Conservation (phyloP, 163 green algal genomes). For the Scenedesmus sp. region DNA sequence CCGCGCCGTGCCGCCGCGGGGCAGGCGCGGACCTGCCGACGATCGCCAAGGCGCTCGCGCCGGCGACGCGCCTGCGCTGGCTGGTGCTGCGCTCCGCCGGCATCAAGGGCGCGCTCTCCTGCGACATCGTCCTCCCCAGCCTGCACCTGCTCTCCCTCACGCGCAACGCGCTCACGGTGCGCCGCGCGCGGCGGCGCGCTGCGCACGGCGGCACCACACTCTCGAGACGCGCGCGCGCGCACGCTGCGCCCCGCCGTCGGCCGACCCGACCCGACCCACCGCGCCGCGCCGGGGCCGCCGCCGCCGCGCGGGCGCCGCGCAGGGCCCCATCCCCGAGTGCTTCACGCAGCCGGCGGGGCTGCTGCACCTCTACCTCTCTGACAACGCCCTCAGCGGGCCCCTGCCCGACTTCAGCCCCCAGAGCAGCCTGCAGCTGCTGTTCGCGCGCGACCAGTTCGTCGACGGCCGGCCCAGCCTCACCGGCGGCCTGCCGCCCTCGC, state of each 20-base stretch:
- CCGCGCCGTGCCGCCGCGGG: not conserved
- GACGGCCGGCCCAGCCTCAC: conserved; percentile 9
- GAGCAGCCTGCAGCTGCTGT: conserved; percentile 27
- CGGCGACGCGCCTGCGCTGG: conserved; percentile 16
- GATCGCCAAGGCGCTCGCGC: not conserved
- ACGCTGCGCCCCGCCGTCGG: not conserved
- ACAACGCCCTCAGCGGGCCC: conserved; percentile 19
- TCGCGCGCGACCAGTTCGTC: not conserved
- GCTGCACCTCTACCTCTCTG: conserved; percentile 33
- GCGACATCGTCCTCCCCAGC: conserved; percentile 35
- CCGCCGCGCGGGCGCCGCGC: not conserved
- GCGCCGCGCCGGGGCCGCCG: no score
- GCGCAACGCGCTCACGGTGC: conserved; percentile 26
- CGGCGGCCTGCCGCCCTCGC: conserved; percentile 4
- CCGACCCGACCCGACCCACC: not conserved
- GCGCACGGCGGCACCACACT: not conserved
- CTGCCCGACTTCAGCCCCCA: conserved; percentile 22
- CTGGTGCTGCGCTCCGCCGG: conserved; percentile 34
- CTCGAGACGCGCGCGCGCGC: no score
- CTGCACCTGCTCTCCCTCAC: conserved; percentile 40
- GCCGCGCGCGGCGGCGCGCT: not conserved
- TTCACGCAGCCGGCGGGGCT: conserved; percentile 15
- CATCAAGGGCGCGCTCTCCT: not conserved
- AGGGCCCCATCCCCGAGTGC: conserved; percentile 27
- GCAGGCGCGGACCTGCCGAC: not conserved